Base-by-base conservation (phyloP, 148 eudicot species). In the Cornus florida region DNA sequence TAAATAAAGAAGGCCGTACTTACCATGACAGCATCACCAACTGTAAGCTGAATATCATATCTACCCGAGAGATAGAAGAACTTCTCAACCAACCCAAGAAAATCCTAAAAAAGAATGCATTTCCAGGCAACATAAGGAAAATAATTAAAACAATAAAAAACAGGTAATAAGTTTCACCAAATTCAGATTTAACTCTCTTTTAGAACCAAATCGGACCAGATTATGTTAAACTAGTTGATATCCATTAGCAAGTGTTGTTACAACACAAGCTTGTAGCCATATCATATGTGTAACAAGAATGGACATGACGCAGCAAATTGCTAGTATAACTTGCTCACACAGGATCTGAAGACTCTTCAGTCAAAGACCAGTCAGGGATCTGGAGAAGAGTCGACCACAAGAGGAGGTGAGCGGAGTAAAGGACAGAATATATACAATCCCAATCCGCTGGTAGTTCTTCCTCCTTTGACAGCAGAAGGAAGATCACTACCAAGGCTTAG, bases 1-100 rank as follows among this genome's bases (percentile, higher is more conserved):
- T 28, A 39, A 65, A n/a, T n/a, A n/a, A n/a, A 57, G 38, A n/a
- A 57, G 31, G 70, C 67, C 53, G n/a, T 39, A 79, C 31, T 85
- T 89, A 92, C 98, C 98, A 95, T 93, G 84, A 83, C 92, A 76
- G 92, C 88, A 84, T 95, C 98, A 73, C 98, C 98, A 83, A 95
- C 89, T 62, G 93, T 83, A 46, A 95, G 88, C 83, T 91, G 90
- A 86, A 93, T 82, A 72, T 89, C 88, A 78, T 95, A 95, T 87
- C 79, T 89, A 72, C 98, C 99, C n/a, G 97, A 96, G 75, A 93
- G 91, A 75, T 93, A 93, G 86, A 78, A 93, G 46, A 96, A 88
- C 81, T 91, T 93, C 85, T 93, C 99, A 75, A 96, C 98, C 70
- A 96, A 89, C 66, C 97, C 98, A 82, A 96, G 95, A 81, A 96